These are phyloP conservation scores for Mucor racemosus DNA, from an alignment of 371 early-diverging fungal genomes.

Conservation along the genomic window DNA sequence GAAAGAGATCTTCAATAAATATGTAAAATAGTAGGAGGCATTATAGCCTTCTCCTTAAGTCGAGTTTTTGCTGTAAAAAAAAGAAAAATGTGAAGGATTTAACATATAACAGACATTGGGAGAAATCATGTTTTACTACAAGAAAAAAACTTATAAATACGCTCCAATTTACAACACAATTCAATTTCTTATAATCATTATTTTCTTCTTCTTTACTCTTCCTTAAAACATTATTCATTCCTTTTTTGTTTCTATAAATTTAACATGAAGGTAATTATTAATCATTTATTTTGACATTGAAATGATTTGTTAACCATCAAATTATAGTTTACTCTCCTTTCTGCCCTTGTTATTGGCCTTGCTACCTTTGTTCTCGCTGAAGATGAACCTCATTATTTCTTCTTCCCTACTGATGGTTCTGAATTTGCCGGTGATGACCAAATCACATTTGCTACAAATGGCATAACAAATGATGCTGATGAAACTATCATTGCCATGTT, in stretches of 20 bases:
- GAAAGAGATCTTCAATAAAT: background rate
- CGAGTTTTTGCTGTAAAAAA: background rate
- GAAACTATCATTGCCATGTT: slow-evolving; percentile 13
- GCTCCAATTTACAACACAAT: background rate
- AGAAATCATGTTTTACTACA: background rate
- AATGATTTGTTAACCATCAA: background rate
- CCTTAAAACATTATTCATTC: background rate
- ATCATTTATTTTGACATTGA: background rate
- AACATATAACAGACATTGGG: background rate
- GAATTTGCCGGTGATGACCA: background rate
- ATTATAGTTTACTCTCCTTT: slow-evolving; percentile 25
- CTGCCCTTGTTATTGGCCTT: slow-evolving; percentile 3
- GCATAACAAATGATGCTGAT: slow-evolving; percentile 17
- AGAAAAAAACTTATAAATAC: background rate
- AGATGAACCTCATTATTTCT: slow-evolving; percentile 5
- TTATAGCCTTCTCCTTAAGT: background rate
- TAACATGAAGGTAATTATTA: slow-evolving; percentile 4
- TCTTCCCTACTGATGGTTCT: background rate
- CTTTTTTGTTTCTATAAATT: background rate
- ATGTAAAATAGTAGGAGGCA: background rate
- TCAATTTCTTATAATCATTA: background rate
- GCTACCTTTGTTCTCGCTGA: slow-evolving; percentile 10
- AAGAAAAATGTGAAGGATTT: background rate
- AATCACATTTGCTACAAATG: slow-evolving; percentile 8
- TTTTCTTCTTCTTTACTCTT: background rate